Conservation (phyloP, 495 filamentous ascomycete genomes). For the Penicillium pulvis region DNA sequence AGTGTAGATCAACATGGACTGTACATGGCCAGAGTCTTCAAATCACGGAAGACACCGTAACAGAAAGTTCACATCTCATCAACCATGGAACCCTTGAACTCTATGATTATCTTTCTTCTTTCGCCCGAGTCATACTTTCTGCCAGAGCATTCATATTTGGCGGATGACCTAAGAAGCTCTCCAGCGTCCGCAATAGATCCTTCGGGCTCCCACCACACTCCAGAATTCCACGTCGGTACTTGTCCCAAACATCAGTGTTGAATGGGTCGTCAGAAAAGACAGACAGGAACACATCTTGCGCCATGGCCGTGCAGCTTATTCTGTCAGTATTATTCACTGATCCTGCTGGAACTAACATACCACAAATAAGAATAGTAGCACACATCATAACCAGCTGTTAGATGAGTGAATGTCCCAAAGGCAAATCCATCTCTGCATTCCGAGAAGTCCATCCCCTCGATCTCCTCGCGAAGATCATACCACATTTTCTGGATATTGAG, state of each 20-base stretch:
- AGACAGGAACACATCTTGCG: neutral
- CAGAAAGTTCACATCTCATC: too few species aligned
- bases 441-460: neutral
- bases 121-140: neutral
- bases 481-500: neutral
- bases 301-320: neutral
- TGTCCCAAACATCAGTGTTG: neutral
- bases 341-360: neutral
- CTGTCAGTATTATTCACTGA: neutral
- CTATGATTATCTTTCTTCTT: too few species aligned
- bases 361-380: neutral
- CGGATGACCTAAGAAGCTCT: neutral
- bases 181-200: neutral
- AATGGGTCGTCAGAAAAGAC: neutral
- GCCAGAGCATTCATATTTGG: slow-evolving; percentile 8
- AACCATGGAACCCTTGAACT: too few species aligned
- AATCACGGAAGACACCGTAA: too few species aligned
- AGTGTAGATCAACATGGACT: too few species aligned
- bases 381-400: slow-evolving; percentile 1
- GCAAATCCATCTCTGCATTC: neutral
- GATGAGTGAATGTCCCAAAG: slow-evolving; percentile 1
- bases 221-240: neutral
- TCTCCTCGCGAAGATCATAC: neutral
- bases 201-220: neutral
- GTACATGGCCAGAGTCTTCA: too few species aligned